Evolutionary conservation across 2,329 filamentous ascomycete genomes (phyloP).

Genomic region (Diplodia corticola): DNA sequence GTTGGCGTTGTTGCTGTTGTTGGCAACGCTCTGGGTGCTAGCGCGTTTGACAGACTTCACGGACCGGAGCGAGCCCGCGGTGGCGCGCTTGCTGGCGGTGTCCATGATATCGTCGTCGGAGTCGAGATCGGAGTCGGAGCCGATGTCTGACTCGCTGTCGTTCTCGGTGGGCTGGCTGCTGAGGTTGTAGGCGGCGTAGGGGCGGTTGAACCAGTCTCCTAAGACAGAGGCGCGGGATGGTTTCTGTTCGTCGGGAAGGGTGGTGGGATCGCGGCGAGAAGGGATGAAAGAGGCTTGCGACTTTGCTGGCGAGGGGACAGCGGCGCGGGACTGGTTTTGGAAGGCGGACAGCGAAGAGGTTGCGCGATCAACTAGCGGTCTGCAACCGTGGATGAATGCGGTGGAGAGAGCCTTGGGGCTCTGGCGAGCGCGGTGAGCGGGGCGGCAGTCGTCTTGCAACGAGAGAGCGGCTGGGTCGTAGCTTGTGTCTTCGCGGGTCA

Average conservation of each 20-base stretch:
- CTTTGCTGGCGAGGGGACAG: conserved; percentile 39
- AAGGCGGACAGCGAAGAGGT: conserved; percentile 33
- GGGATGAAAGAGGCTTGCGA: conserved; percentile 43
- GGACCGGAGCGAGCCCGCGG: background rate
- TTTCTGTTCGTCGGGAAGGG: conserved; percentile 2
- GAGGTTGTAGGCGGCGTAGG: conserved; percentile 52
- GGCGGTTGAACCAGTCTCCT: conserved; percentile 56
- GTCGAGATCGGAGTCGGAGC: conserved; percentile 34
- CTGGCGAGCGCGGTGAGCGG: conserved; percentile 38
- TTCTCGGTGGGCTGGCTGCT: conserved; percentile 32
- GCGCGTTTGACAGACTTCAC: conserved; percentile 2
- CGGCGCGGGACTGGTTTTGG: conserved; percentile 42
- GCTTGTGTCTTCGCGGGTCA: conserved; percentile 16
- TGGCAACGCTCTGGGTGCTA: background rate
- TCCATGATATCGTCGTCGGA: conserved; percentile 25
- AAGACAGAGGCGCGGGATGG: conserved; percentile 28
- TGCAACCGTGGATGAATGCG: conserved; percentile 41
- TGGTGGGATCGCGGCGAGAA: conserved; percentile 28
- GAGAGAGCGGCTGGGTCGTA: conserved; percentile 25
- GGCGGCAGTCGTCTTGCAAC: conserved; percentile 28
- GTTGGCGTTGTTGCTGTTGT: background rate
- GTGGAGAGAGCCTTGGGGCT: conserved; percentile 34
- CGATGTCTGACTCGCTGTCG: conserved; percentile 27
- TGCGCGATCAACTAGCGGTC: conserved; percentile 37
- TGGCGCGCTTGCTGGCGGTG: background rate